These are phyloP conservation scores for Rhizopus delemar DNA, from an alignment of 371 early-diverging fungal genomes.

Conservation along the genomic window DNA sequence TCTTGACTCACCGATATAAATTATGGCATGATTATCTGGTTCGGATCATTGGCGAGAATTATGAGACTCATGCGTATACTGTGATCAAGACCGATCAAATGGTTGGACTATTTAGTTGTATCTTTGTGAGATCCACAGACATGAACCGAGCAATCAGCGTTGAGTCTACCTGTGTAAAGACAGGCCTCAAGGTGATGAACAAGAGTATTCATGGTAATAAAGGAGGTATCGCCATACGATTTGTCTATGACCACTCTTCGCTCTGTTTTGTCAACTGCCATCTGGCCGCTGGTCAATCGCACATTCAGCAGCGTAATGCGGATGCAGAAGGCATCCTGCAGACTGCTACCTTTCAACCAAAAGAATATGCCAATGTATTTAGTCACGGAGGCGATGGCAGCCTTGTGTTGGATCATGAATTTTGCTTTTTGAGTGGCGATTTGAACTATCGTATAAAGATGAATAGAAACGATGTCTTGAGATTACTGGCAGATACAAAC, in stretches of 20 bases:
- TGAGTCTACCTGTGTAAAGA: slow-evolving; percentile 60
- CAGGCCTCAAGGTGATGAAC: slow-evolving; percentile 72
- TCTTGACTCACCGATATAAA: slow-evolving; percentile 58
- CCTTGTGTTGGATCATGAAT: slow-evolving; percentile 77
- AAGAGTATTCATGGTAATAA: slow-evolving; percentile 76
- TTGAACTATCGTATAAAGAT: slow-evolving; percentile 86
- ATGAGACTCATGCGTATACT: slow-evolving; percentile 52
- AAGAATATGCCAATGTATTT: slow-evolving; percentile 29
- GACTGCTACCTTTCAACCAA: slow-evolving; percentile 51
- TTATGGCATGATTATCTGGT: slow-evolving; percentile 74
- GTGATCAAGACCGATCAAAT: slow-evolving; percentile 67
- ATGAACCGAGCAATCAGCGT: slow-evolving; percentile 22
- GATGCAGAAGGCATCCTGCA: slow-evolving; percentile 76
- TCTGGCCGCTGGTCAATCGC: slow-evolving; percentile 81
- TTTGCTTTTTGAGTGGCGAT: slow-evolving; percentile 77
- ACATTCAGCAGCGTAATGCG: slow-evolving; percentile 71
- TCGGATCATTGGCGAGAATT: slow-evolving; percentile 52
- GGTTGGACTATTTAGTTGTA: slow-evolving; percentile 76
- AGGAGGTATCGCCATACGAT: slow-evolving; percentile 82
- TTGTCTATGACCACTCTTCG: slow-evolving; percentile 75
- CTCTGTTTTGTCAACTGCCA: slow-evolving; percentile 87
- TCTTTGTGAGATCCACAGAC: slow-evolving; percentile 59
- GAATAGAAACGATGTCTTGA: slow-evolving; percentile 60
- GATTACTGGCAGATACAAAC: slow-evolving; percentile 39
- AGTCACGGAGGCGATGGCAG: slow-evolving; percentile 54